A percentile compares a stretch with the other conserved stretches of the same genome.
Evolutionary conservation across 305 asterid species (phyloP).

Genomic region (Lippia alba): DNA sequence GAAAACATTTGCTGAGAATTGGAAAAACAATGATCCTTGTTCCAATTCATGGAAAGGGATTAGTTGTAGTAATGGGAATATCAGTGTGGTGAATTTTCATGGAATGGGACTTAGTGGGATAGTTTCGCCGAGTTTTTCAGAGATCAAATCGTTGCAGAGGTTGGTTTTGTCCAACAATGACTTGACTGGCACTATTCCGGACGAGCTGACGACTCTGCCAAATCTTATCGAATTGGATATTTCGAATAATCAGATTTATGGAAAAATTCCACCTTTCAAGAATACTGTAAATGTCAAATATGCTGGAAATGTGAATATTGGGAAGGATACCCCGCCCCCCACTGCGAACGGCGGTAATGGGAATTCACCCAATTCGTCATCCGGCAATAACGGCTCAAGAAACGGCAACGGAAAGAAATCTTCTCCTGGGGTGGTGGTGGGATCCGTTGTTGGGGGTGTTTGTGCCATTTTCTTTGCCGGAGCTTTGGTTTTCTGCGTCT

Average conservation of each 20-base stretch:
- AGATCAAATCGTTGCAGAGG: conserved; percentile 58
- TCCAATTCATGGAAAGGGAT: conserved; percentile 64
- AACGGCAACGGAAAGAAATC: conserved; percentile 54
- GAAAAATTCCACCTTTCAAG: conserved; percentile 62
- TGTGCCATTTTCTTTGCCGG: conserved; percentile 56
- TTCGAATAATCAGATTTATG: conserved; percentile 70
- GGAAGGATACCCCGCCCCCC: conserved; percentile 68
- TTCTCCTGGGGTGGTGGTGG: conserved; percentile 56
- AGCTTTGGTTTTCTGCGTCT: conserved; percentile 51
- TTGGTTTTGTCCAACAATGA: conserved; percentile 63
- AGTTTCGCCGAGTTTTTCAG: conserved; percentile 65
- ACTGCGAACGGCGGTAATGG: conserved; percentile 36
- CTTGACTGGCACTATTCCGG: conserved; percentile 71
- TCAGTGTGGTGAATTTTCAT: conserved; percentile 69
- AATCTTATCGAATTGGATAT: conserved; percentile 60
- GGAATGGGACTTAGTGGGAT: conserved; percentile 67
- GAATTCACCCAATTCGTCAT: conserved; percentile 28
- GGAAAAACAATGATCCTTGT: conserved; percentile 83
- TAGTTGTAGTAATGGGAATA: conserved; percentile 52
- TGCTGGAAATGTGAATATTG: conserved; percentile 68
- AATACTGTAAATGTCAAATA: conserved; percentile 49
- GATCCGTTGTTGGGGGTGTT: conserved; percentile 73
- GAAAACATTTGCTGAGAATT: conserved; percentile 52
- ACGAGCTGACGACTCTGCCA: conserved; percentile 59
- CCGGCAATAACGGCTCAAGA: conserved; percentile 37